Conservation (phyloP, 1,139 yeast species). For the Nakaseomyces uthaithaninus region DNA sequence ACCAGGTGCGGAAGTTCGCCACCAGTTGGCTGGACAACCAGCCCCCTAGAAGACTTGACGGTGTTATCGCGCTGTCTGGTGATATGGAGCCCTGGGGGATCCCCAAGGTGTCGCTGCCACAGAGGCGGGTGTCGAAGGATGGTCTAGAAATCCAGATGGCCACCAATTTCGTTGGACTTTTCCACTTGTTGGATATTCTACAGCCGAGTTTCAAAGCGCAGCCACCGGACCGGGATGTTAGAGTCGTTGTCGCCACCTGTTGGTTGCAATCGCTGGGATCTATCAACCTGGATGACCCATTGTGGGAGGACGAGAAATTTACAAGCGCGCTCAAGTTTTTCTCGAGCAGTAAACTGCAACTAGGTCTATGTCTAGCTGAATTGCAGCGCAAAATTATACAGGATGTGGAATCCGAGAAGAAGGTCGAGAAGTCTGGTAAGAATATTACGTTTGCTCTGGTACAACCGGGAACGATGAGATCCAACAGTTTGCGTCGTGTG, state of each 20-base stretch:
- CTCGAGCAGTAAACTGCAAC: slow-evolving; percentile 72
- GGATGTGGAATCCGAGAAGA: slow-evolving; percentile 17
- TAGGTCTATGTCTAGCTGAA: slow-evolving; percentile 67
- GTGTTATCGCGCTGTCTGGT: slow-evolving; percentile 80
- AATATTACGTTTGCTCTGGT: slow-evolving; percentile 68
- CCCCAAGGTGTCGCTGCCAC: slow-evolving; percentile 19
- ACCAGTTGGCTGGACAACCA: slow-evolving; percentile 88
- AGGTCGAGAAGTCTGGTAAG: slow-evolving; percentile 56
- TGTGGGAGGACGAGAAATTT: slow-evolving; percentile 56
- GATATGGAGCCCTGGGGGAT: slow-evolving; percentile 57
- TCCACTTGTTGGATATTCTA: slow-evolving; percentile 66
- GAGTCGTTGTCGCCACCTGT: slow-evolving; percentile 70
- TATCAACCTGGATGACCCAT: slow-evolving; percentile 56
- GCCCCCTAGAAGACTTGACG: slow-evolving; percentile 87
- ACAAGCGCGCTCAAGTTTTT: slow-evolving; percentile 64
- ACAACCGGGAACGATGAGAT: slow-evolving; percentile 88
- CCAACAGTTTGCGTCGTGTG: slow-evolving; percentile 75
- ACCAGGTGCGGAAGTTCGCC: slow-evolving; percentile 82
- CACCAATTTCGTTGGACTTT: slow-evolving; percentile 72
- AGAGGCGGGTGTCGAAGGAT: slow-evolving; percentile 58
- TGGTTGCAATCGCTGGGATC: slow-evolving; percentile 66
- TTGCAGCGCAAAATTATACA: slow-evolving; percentile 54
- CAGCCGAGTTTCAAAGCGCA: slow-evolving; percentile 79
- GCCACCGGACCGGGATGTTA: slow-evolving; percentile 89
- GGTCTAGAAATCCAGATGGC: slow-evolving; percentile 85